Evolutionary conservation across 176 grass and related monocot genomes (phyloP).

Genomic region (Oryza glumipatula): DNA sequence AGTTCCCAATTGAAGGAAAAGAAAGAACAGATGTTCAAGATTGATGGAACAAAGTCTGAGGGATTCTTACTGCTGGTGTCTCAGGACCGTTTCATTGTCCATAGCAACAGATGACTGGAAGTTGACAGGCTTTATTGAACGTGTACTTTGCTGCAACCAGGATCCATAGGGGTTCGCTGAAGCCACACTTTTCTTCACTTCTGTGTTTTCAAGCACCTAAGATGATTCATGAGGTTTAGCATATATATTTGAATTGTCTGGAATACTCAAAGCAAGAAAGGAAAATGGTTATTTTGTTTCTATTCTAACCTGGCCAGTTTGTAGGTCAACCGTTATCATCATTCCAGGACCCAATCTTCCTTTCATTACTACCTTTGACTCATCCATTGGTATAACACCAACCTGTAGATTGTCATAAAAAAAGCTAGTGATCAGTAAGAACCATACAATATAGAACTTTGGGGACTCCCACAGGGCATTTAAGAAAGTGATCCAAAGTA

Average conservation of each 20-base stretch:
- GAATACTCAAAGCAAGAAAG: conserved; percentile 22
- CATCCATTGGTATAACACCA: conserved; percentile 99
- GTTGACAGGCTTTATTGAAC: conserved; percentile 89
- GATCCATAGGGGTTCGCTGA: conserved; percentile 67
- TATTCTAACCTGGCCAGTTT: conserved; percentile 81
- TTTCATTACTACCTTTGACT: conserved; percentile 97
- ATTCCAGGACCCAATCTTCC: conserved; percentile 98
- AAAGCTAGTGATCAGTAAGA: conserved; percentile 27
- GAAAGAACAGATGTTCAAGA: neutral
- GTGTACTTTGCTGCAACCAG: conserved; percentile 84
- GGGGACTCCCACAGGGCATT: conserved; percentile 16
- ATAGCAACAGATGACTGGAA: conserved; percentile 82
- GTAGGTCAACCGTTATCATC: conserved; percentile 98
- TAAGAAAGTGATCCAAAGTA: conserved; percentile 21
- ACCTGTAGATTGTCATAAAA: conserved; percentile 64
- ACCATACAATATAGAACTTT: conserved; percentile 32
- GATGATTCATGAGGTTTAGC: conserved; percentile 46
- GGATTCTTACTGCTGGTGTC: conserved; percentile 92
- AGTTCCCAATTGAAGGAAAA: neutral
- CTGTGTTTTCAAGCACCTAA: conserved; percentile 97
- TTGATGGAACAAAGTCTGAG: conserved; percentile 18
- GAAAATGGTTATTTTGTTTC: conserved; percentile 25
- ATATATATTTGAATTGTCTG: conserved; percentile 29
- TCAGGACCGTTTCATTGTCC: conserved; percentile 83
- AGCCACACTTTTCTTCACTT: conserved; percentile 90